phyloP scores from a whole-genome alignment of 192 early-diverging fungal genomes.

The Backusella liffmaniae region DNA sequence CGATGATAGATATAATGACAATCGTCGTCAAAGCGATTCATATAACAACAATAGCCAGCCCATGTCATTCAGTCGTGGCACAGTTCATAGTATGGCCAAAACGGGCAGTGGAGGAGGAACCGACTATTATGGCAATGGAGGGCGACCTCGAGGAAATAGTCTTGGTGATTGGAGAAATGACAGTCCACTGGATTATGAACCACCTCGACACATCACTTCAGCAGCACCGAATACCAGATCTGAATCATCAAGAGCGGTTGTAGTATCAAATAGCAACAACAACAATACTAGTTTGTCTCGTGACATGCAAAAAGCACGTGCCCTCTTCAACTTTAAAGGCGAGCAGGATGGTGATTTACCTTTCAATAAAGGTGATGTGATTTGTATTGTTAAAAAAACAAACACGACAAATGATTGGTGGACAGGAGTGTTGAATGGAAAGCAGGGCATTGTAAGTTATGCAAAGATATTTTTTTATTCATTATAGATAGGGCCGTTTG shows the following conservation, averaged over 20 bases:
- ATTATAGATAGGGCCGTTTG: no score
- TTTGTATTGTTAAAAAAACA: constrained; percentile 73
- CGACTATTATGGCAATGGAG: not conserved
- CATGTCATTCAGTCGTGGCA: not conserved
- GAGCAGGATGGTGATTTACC: constrained; percentile 78
- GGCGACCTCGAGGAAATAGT: not conserved
- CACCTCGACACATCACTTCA: not conserved
- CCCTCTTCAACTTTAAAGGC: constrained; percentile 83
- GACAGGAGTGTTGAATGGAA: constrained; percentile 53
- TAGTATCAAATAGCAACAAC: not conserved
- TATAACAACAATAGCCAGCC: not conserved
- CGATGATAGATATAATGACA: not conserved
- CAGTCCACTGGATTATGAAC: not conserved
- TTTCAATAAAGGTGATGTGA: constrained; percentile 86
- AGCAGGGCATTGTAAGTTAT: constrained; percentile 24
- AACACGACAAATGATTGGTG: constrained; percentile 87
- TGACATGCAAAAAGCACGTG: constrained; percentile 51
- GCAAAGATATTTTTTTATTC: not conserved
- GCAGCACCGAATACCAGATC: constrained; percentile 2
- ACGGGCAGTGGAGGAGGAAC: not conserved
- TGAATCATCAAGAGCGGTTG: not conserved
- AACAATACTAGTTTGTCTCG: not conserved
- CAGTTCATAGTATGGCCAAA: constrained; percentile 1
- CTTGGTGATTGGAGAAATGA: not conserved
- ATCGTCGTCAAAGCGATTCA: not conserved